Evolutionary conservation across 805 yeast species (phyloP).

Genomic region (Kodamaea laetipori): DNA sequence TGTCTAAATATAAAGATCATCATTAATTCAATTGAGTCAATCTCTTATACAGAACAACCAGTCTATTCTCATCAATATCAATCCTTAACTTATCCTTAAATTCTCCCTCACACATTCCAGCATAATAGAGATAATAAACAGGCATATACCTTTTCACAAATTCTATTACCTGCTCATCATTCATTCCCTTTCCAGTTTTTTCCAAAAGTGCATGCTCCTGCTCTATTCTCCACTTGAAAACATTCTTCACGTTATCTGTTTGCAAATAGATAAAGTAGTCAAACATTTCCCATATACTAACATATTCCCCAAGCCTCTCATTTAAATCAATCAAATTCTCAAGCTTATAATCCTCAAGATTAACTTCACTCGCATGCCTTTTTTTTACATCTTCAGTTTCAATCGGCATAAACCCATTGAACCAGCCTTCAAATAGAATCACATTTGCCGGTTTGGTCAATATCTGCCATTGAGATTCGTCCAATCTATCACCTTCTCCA

Average conservation of each 20-base stretch:
- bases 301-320: constrained; percentile 51
- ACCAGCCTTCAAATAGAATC: constrained; percentile 92
- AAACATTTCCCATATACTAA: constrained; percentile 55
- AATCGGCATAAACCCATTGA: constrained; percentile 64
- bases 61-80: constrained; percentile 18
- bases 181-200: constrained; percentile 71
- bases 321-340: constrained; percentile 49
- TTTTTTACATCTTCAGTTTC: constrained; percentile 23
- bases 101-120: constrained; percentile 36
- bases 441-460: constrained; percentile 52
- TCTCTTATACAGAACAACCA: constrained; percentile 11
- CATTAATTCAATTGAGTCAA: too few species aligned
- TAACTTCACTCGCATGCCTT: constrained; percentile 21
- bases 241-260: constrained; percentile 60
- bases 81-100: constrained; percentile 22
- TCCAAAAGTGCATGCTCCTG: constrained; percentile 66
- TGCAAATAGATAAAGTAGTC: constrained; percentile 63
- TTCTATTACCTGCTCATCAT: constrained; percentile 60
- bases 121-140: constrained; percentile 70
- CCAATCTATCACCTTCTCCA: constrained; percentile 81
- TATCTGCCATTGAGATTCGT: constrained; percentile 39
- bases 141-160: constrained; percentile 91
- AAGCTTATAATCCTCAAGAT: constrained; percentile 25
- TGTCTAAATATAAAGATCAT: too few species aligned
- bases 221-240: constrained; percentile 77